Base-by-base conservation (phyloP, 768 basidiomycete genomes). In the Lactarius pseudohatsudake region DNA sequence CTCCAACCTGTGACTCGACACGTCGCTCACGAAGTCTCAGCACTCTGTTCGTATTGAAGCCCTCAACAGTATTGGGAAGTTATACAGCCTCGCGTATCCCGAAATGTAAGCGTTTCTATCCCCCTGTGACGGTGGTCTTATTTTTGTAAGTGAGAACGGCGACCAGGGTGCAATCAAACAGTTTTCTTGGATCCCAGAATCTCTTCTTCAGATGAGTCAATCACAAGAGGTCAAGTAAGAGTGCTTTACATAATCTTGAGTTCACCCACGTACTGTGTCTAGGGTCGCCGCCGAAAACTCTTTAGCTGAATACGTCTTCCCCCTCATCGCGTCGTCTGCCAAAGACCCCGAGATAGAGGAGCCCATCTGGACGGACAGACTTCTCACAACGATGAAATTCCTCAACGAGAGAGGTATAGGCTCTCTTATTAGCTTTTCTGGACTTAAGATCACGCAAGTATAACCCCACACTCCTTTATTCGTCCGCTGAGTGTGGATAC, bases 151-250 rank as follows among this genome's bases (percentile, higher is more conserved):
- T 69, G 94, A 96, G 74, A 88, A 87, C 66, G 86, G 87, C 47
- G 92, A 94, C 62, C 77, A 82, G 2, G 79, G 84, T 1, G 94
- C 94, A 2, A 81, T 89, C 36, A 72, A 79, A 18, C 91, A 96
- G 56, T 98, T 98, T 72, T 86, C 86, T 0, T 99, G 97, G 97
- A 98, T 99, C 67, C 95, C 97, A 0, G 82, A 88, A 32, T 79
- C 82, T 47, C 79, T 98, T 36, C 78, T 96, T 10, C 81, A 81
- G 50, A 82, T 84, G 67, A 79, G 82, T 10, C 76, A 79, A n/a
- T 74, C 82, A 16, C 43, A 75, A 0, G 90, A 92, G 71, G 81
- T 86, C 53, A 84, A 86, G 88, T 90, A 68, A 61, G 81, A 67
- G 43, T 40, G 59, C 34, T 2, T 26, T 26, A 22, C 63, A 40